phyloP scores from a whole-genome alignment of 352 stramenopile genomes.

The Elongisporangium undulatum region DNA sequence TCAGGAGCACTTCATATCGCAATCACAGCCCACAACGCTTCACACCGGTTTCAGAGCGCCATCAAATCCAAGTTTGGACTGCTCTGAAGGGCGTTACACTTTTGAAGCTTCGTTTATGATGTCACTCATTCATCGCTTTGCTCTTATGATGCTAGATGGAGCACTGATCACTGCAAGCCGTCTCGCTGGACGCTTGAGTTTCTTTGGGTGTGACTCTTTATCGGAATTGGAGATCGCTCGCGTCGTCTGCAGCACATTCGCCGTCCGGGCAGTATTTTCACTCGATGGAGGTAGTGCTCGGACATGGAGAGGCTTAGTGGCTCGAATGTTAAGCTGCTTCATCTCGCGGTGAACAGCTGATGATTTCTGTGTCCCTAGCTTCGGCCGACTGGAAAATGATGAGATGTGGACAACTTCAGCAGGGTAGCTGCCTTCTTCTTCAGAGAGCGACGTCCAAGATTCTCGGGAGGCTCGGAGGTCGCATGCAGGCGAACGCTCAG shows the following conservation, averaged over 20 bases:
- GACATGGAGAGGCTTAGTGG: background rate
- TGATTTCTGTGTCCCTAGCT: background rate
- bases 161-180: background rate
- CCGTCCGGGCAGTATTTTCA: conserved; percentile 5
- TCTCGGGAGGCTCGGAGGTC: conserved; percentile 13
- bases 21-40: background rate
- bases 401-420: conserved; percentile 4
- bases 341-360: background rate
- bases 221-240: background rate
- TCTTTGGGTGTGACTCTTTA: background rate
- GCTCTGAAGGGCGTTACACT: background rate
- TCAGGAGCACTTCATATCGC: background rate
- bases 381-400: background rate
- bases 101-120: too few species aligned
- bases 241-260: conserved; percentile 1
- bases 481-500: background rate
- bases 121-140: background rate
- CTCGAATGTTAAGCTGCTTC: background rate
- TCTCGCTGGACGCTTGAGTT: background rate
- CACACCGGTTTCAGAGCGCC: background rate
- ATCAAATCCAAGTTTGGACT: background rate
- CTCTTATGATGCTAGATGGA: background rate
- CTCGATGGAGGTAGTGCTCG: background rate
- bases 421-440: conserved; percentile 13
- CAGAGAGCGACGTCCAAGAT: conserved; percentile 28